These are phyloP conservation scores for Hemisphaericaspora nanyangensis DNA, from an alignment of 805 yeast species.

Conservation along the genomic window DNA sequence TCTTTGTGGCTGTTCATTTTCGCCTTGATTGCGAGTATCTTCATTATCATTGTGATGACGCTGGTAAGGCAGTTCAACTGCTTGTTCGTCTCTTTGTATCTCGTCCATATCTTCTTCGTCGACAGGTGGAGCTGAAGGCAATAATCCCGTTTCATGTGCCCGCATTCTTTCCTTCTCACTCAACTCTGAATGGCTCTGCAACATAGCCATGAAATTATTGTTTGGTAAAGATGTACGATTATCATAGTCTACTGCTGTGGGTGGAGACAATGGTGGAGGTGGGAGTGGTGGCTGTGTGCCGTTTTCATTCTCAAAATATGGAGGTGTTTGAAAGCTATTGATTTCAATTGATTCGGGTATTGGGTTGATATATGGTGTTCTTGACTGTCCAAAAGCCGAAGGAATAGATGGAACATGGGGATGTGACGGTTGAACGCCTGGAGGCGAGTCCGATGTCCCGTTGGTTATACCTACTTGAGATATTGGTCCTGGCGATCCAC, in stretches of 20 bases:
- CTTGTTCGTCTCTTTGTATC: not conserved
- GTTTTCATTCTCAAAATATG: conserved; percentile 17
- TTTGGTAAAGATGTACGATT: conserved; percentile 10
- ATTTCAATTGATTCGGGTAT: conserved; percentile 20
- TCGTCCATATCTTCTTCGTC: conserved; percentile 4
- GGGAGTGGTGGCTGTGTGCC: not conserved
- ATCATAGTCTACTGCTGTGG: no score
- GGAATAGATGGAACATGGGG: conserved; percentile 1
- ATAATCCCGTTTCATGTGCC: conserved; percentile 51
- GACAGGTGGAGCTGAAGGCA: conserved; percentile 52
- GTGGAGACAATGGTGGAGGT: conserved; percentile 13
- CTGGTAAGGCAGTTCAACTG: conserved; percentile 1
- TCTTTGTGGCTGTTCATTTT: not conserved
- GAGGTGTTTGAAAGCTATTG: conserved; percentile 25
- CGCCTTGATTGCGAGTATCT: not conserved
- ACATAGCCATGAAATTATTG: conserved; percentile 7
- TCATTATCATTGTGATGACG: not conserved
- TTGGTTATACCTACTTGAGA: not conserved
- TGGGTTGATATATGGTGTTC: conserved; percentile 10
- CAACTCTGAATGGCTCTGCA: conserved; percentile 17
- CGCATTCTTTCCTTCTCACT: conserved; percentile 58
- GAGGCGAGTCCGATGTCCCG: not conserved
- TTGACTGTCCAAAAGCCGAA: not conserved
- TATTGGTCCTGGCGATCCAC: not conserved
- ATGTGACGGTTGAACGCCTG: not conserved